Percentiles rank a stretch among this genome's conserved stretches.
Evolutionary conservation across 257 asterid genomes (phyloP).

Genomic region (Solanum chmielewskii): DNA sequence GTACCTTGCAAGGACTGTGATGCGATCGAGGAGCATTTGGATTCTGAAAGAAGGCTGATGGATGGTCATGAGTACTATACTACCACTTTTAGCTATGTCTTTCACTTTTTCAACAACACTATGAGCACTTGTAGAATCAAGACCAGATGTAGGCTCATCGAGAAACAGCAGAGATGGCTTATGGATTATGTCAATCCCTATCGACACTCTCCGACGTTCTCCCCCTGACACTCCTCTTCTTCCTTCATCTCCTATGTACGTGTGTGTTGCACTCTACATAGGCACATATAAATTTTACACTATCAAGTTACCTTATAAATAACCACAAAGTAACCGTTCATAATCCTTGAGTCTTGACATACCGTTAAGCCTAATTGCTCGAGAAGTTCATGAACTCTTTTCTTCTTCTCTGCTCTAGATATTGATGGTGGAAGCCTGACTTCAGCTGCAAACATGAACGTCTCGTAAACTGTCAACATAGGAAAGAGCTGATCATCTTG

Average conservation of each 20-base stretch:
- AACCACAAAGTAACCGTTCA: neutral
- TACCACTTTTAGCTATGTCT: constrained; percentile 68
- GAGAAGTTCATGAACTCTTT: constrained; percentile 57
- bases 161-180: constrained; percentile 79
- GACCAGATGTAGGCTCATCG: constrained; percentile 86
- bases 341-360: neutral
- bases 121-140: constrained; percentile 77
- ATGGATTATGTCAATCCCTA: constrained; percentile 80
- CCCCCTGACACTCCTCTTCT: constrained; percentile 81
- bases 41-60: constrained; percentile 86
- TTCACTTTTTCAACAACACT: constrained; percentile 81
- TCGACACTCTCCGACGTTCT: constrained; percentile 70
- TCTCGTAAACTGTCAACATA: constrained; percentile 75
- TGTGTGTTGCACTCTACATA: constrained; percentile 56
- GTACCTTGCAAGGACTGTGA: constrained; percentile 74
- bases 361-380: constrained; percentile 76
- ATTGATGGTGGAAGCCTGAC: constrained; percentile 79
- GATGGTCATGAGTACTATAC: constrained; percentile 75
- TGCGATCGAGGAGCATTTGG: constrained; percentile 66
- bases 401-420: constrained; percentile 61
- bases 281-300: neutral
- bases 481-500: constrained; percentile 92
- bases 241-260: constrained; percentile 77
- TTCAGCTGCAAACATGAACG: constrained; percentile 85
- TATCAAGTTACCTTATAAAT: neutral